Percentiles rank a stretch among this genome's conserved stretches.
Conservation (phyloP, 2,329 filamentous ascomycete species). For the Sclerotinia borealis region DNA sequence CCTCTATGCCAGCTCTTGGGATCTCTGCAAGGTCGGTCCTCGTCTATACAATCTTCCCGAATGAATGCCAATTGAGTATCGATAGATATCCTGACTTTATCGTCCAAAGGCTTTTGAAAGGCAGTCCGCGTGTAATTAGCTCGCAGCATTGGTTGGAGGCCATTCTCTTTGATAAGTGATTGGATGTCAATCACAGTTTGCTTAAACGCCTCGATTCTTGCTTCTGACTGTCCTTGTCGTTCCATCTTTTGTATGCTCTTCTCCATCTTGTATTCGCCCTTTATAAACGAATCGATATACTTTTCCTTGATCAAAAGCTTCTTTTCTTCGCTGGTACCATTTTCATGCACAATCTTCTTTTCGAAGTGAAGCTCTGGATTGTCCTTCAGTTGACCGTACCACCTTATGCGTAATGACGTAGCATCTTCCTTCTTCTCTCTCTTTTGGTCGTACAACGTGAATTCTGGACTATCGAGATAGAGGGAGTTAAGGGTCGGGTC, state of each 20-base stretch:
- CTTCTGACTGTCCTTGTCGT: conserved; percentile 60
- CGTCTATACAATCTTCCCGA: conserved; percentile 68
- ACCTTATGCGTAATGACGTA: conserved; percentile 77
- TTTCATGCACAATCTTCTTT: conserved; percentile 77
- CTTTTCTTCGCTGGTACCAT: conserved; percentile 71
- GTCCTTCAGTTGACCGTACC: conserved; percentile 79
- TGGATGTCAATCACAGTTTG: conserved; percentile 71
- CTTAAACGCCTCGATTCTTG: conserved; percentile 64
- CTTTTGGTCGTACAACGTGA: conserved; percentile 82
- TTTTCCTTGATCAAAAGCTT: conserved; percentile 88
- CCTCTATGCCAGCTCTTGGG: conserved; percentile 83
- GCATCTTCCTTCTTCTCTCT: conserved; percentile 70
- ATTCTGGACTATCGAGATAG: conserved; percentile 87
- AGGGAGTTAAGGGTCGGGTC: conserved; percentile 92
- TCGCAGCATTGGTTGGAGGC: conserved; percentile 76
- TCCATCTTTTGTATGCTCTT: conserved; percentile 86
- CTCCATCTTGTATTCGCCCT: conserved; percentile 85
- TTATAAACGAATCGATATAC: conserved; percentile 81
- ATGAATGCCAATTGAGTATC: conserved; percentile 92
- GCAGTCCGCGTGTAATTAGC: conserved; percentile 93
- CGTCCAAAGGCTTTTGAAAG: conserved; percentile 91
- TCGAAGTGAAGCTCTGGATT: conserved; percentile 80
- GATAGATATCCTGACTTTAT: conserved; percentile 84
- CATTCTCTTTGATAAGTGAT: conserved; percentile 67
- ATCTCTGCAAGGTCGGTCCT: conserved; percentile 79